phyloP scores from a whole-genome alignment of 805 yeast genomes.

The Barnettozyma salicaria region DNA sequence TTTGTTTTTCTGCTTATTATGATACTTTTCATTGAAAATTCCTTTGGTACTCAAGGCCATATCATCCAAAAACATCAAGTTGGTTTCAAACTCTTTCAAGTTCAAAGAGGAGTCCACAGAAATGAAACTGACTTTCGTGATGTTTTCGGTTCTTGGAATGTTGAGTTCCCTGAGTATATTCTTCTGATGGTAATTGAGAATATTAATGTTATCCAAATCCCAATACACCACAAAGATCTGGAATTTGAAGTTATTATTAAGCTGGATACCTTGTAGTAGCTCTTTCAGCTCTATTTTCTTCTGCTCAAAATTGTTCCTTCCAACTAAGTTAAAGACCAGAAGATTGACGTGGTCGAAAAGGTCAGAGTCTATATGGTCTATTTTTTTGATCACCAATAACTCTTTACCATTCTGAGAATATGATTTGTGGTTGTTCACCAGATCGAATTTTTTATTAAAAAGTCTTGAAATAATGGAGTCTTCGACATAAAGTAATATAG shows the following conservation, averaged over 20 bases:
- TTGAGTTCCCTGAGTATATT: conserved; percentile 29
- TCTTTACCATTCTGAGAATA: conserved; percentile 2
- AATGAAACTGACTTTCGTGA: conserved; percentile 26
- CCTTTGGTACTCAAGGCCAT: conserved; percentile 32
- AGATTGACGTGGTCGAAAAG: conserved; percentile 28
- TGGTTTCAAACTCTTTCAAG: conserved; percentile 17
- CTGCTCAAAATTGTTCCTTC: conserved; percentile 29
- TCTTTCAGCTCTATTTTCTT: conserved; percentile 26
- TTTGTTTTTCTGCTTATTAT: background rate
- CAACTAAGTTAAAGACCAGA: conserved; percentile 34
- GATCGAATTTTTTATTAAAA: conserved; percentile 30
- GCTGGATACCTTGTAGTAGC: conserved; percentile 29
- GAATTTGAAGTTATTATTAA: conserved; percentile 31
- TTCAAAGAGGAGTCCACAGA: conserved; percentile 28
- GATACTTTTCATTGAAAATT: conserved; percentile 21
- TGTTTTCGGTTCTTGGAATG: conserved; percentile 24
- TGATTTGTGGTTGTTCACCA: conserved; percentile 9
- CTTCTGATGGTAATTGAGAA: conserved; percentile 18
- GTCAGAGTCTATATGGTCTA: conserved; percentile 23
- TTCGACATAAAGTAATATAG: conserved; percentile 18
- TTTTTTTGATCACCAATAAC: conserved; percentile 21
- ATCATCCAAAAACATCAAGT: conserved; percentile 21
- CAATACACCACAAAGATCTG: conserved; percentile 32
- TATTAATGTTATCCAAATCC: conserved; percentile 30
- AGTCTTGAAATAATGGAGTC: conserved; percentile 29